Conservation (phyloP, 2,329 filamentous ascomycete genomes). For the Fusarium nematophilum region DNA sequence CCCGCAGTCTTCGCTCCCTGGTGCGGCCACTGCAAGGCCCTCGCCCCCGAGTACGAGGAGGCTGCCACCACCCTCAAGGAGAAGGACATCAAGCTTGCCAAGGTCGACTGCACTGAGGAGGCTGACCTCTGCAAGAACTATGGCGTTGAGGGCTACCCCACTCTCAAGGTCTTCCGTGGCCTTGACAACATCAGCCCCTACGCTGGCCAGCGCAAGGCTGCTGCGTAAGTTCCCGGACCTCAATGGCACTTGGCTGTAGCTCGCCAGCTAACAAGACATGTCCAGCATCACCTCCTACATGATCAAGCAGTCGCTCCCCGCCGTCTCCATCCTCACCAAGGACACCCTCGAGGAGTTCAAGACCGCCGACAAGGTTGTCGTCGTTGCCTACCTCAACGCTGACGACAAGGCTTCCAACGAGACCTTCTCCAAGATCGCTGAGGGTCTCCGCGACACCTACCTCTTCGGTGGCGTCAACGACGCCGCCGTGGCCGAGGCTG, state of each 20-base stretch:
- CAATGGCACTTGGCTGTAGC: background rate
- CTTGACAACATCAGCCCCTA: slow-evolving; percentile 84
- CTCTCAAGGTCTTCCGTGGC: slow-evolving; percentile 98
- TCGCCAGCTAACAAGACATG: slow-evolving; percentile 33
- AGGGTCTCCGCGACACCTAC: slow-evolving; percentile 87
- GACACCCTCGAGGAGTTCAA: slow-evolving; percentile 96
- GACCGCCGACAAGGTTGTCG: slow-evolving; percentile 94
- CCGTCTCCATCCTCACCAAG: slow-evolving; percentile 84
- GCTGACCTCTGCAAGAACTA: slow-evolving; percentile 88
- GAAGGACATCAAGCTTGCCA: slow-evolving; percentile 86
- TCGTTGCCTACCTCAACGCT: slow-evolving; percentile 87
- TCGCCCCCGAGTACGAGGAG: slow-evolving; percentile 91
- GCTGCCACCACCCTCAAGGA: slow-evolving; percentile 86
- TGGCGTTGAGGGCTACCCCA: slow-evolving; percentile 97
- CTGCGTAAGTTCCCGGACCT: slow-evolving; percentile 64
- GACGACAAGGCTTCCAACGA: slow-evolving; percentile 88
- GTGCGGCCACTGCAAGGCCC: slow-evolving; percentile 99
- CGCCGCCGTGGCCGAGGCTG: slow-evolving; percentile 84
- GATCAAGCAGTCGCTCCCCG: slow-evolving; percentile 96
- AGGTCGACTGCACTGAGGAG: slow-evolving; percentile 97
- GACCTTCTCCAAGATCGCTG: slow-evolving; percentile 79
- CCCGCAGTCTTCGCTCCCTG: slow-evolving; percentile 88
- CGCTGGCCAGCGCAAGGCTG: slow-evolving; percentile 88
- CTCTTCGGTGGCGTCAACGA: slow-evolving; percentile 92
- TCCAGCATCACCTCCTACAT: slow-evolving; percentile 82